Evolutionary conservation across 257 asterid species (phyloP).

Genomic region (Capsicum baccatum): DNA sequence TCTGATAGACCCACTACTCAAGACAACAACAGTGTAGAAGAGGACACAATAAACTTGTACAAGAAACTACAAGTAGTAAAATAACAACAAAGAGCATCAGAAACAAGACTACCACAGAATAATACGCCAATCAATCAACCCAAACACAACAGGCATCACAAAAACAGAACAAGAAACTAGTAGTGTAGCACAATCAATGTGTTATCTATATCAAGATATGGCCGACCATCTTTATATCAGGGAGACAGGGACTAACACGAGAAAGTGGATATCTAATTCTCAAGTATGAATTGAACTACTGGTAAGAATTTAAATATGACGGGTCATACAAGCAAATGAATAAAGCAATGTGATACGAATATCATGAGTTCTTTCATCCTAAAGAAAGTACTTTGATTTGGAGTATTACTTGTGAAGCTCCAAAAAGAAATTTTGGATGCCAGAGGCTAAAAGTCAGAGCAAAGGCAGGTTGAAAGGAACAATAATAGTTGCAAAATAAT

Average conservation of each 20-base stretch:
- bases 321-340: slow-evolving; percentile 4
- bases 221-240: background rate
- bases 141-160: no score
- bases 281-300: slow-evolving; percentile 7
- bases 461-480: slow-evolving; percentile 18
- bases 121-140: no score
- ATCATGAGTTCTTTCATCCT: slow-evolving; percentile 2
- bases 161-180: no score
- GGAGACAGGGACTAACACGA: background rate
- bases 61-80: no score
- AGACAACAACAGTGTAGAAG: no score
- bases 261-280: background rate
- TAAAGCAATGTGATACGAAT: background rate
- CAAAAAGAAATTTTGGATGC: slow-evolving; percentile 8
- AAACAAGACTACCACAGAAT: no score
- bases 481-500: slow-evolving; percentile 13
- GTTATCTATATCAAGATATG: background rate
- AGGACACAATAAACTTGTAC: no score
- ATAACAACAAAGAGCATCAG: no score
- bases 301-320: background rate
- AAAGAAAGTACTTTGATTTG: slow-evolving; percentile 4
- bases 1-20: no score
- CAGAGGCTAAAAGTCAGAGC: background rate
- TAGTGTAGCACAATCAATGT: background rate
- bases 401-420: background rate